Conservation (phyloP, 208 protist species). For the Acanthamoeba lenticulata region DNA sequence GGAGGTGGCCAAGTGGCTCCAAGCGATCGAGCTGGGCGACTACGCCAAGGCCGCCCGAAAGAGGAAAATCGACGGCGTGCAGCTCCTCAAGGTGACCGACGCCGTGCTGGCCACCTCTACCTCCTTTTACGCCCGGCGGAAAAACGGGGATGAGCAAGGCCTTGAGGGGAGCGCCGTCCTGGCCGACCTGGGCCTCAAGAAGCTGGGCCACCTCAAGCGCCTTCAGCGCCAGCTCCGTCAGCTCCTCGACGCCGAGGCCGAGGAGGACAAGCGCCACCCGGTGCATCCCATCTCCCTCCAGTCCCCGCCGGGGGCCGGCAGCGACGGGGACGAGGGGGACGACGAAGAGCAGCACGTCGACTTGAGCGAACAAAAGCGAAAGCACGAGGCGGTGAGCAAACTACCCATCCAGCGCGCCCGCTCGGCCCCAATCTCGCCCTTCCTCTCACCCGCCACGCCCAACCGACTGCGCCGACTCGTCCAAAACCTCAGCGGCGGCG, state of each 20-base stretch:
- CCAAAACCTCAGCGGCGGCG: background rate
- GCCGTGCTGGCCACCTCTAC: background rate
- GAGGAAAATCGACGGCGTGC: background rate
- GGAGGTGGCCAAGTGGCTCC: conserved; percentile 21
- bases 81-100: background rate
- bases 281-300: no score
- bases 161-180: background rate
- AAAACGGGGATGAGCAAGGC: background rate
- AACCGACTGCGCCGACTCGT: background rate
- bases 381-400: background rate
- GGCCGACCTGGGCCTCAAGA: background rate
- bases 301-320: background rate
- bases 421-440: background rate
- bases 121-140: background rate
- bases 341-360: background rate
- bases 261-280: background rate
- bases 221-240: background rate
- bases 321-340: background rate
- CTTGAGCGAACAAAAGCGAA: background rate
- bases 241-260: background rate
- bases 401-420: background rate
- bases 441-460: background rate
- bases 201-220: conserved; percentile 9
- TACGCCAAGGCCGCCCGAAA: background rate
- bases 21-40: background rate